Evolutionary conservation across 495 filamentous ascomycete species (phyloP).

Genomic region (Hyaloscypha finlandica): DNA sequence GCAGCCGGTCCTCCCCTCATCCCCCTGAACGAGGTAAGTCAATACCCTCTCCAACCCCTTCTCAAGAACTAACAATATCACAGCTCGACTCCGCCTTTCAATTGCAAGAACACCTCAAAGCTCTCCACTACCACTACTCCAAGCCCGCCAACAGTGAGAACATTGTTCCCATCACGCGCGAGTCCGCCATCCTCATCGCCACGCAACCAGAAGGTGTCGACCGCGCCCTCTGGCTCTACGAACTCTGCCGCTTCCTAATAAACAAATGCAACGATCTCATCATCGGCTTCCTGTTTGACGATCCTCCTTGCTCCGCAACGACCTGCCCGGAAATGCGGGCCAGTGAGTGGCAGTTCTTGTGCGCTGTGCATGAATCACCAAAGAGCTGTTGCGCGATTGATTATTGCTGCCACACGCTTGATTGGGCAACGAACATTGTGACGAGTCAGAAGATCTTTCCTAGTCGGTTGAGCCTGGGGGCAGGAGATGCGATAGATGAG

Average conservation of each 20-base stretch:
- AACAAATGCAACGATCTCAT: conserved; percentile 91
- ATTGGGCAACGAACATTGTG: conserved; percentile 91
- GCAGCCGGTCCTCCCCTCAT: conserved; percentile 85
- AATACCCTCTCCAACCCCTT: not conserved
- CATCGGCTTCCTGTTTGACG: conserved; percentile 87
- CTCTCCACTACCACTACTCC: conserved; percentile 81
- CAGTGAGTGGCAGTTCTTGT: conserved; percentile 98
- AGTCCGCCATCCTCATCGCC: conserved; percentile 71
- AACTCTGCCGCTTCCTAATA: conserved; percentile 92
- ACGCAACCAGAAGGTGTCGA: conserved; percentile 79
- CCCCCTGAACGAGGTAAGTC: conserved; percentile 73
- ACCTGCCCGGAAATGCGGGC: conserved; percentile 99
- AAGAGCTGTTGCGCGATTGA: conserved; percentile 97
- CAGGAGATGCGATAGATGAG: conserved; percentile 52
- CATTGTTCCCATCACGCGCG: conserved; percentile 67
- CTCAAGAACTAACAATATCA: conserved; percentile 15
- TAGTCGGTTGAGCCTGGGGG: conserved; percentile 73
- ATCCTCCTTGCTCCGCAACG: conserved; percentile 77
- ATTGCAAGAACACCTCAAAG: conserved; percentile 96
- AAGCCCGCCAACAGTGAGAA: conserved; percentile 57
- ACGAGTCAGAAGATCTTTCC: conserved; percentile 92
- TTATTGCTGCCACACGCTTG: conserved; percentile 97
- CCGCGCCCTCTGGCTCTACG: conserved; percentile 91
- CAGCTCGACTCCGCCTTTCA: conserved; percentile 95
- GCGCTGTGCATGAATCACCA: conserved; percentile 93